These are phyloP conservation scores for Myxozyma geophila DNA, from an alignment of 805 yeast species.

Conservation along the genomic window DNA sequence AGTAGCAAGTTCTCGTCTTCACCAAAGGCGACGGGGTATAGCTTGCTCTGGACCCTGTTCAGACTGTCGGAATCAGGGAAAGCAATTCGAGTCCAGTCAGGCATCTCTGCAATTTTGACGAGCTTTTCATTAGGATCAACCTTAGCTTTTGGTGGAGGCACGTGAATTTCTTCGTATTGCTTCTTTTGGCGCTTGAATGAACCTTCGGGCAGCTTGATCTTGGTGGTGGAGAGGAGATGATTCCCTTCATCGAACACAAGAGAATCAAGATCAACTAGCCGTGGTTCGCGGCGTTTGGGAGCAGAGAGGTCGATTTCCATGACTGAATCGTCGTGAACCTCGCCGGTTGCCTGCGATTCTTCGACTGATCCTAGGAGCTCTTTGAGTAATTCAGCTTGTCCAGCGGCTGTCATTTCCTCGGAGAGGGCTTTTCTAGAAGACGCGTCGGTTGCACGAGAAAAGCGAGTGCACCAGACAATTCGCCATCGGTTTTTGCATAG, in stretches of 20 bases:
- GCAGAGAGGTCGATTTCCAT: constrained; percentile 13
- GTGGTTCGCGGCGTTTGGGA: constrained; percentile 45
- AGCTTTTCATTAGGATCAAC: constrained; percentile 47
- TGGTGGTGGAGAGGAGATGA: constrained; percentile 65
- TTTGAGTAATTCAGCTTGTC: constrained; percentile 49
- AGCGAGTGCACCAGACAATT: constrained; percentile 59
- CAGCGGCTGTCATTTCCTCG: constrained; percentile 52
- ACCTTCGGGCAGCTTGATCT: constrained; percentile 78
- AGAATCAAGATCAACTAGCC: constrained; percentile 64
- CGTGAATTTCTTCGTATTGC: constrained; percentile 82
- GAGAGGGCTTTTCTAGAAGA: constrained; percentile 48
- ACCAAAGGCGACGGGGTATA: constrained; percentile 76
- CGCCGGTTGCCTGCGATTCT: constrained; percentile 35
- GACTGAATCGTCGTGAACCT: constrained; percentile 40
- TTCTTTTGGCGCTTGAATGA: constrained; percentile 76
- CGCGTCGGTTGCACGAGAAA: constrained; percentile 48
- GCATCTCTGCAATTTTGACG: constrained; percentile 65
- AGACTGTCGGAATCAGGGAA: constrained; percentile 72
- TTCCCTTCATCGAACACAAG: constrained; percentile 74
- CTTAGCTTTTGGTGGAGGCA: constrained; percentile 80
- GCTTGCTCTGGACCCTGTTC: constrained; percentile 82
- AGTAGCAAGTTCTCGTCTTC: constrained; percentile 54
- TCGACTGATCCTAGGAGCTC: constrained; percentile 48
- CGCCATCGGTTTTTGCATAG: constrained; percentile 57
- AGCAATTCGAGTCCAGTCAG: constrained; percentile 79